A percentile compares a stretch with the other conserved stretches of the same genome.
Conservation (phyloP, 2,329 filamentous ascomycete species). For the Podosphaera aphanis region DNA sequence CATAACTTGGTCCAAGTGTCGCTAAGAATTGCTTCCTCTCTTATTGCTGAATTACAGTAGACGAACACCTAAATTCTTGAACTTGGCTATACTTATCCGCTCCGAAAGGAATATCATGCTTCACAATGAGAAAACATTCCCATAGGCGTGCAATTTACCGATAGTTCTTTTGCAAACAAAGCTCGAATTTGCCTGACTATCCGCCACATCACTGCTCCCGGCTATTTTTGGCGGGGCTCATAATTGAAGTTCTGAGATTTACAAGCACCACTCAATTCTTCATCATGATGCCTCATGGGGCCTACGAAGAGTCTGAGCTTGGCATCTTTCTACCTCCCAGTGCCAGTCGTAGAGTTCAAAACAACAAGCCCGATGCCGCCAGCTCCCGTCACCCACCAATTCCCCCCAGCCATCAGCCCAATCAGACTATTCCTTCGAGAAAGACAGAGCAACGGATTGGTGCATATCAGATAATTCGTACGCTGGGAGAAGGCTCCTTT, state of each 20-base stretch:
- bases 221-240: constrained; percentile 1
- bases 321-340: constrained; percentile 50
- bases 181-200: not conserved
- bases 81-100: too few species aligned
- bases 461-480: constrained; percentile 75
- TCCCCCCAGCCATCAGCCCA: constrained; percentile 7
- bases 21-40: too few species aligned
- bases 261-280: not conserved
- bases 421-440: constrained; percentile 14
- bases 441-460: constrained; percentile 67
- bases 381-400: constrained; percentile 9
- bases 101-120: too few species aligned
- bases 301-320: constrained; percentile 61
- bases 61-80: too few species aligned
- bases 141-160: too few species aligned
- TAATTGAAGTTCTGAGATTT: not conserved
- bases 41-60: too few species aligned
- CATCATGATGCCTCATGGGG: constrained; percentile 13
- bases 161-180: too few species aligned
- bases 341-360: constrained; percentile 30
- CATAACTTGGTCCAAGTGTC: too few species aligned
- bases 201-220: too few species aligned
- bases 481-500: constrained; percentile 88
- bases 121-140: too few species aligned
- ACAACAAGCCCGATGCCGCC: constrained; percentile 15